phyloP scores from a whole-genome alignment of 306 rosid genomes.

The Sesbania bispinosa region DNA sequence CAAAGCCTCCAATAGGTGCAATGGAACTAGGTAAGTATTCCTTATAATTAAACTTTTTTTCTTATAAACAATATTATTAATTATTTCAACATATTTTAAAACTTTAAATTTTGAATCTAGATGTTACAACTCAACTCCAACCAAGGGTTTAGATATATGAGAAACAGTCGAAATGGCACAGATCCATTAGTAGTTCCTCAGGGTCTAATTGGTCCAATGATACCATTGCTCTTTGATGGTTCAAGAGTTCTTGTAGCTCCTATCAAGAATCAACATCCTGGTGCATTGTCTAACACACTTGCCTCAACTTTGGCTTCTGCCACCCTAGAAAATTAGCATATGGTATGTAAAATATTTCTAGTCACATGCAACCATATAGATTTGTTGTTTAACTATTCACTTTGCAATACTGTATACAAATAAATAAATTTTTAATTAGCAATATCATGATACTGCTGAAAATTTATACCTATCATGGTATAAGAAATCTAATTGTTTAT shows the following conservation, averaged over 20 bases:
- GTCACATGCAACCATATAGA: neutral
- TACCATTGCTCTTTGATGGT: conserved; percentile 58
- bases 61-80: neutral
- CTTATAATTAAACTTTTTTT: neutral
- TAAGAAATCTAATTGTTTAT: neutral
- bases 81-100: neutral
- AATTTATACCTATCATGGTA: neutral
- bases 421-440: neutral
- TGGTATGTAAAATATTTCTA: conserved; percentile 38
- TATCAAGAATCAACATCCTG: conserved; percentile 39
- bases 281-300: conserved; percentile 52
- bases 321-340: conserved; percentile 56
- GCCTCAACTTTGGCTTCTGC: conserved; percentile 80
- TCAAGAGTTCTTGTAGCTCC: conserved; percentile 42
- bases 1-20: conserved; percentile 55
- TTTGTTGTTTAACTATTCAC: neutral
- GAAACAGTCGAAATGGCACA: conserved; percentile 47
- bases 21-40: conserved; percentile 56
- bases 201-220: conserved; percentile 39
- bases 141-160: conserved; percentile 62
- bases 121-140: conserved; percentile 50
- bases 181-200: conserved; percentile 49
- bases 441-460: neutral
- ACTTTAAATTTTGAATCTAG: conserved; percentile 27
- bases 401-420: neutral